Evolutionary conservation across 2,329 filamentous ascomycete species (phyloP), one percentile per base, ranked within the genome.

Genomic region (Botryotinia globosa): DNA sequence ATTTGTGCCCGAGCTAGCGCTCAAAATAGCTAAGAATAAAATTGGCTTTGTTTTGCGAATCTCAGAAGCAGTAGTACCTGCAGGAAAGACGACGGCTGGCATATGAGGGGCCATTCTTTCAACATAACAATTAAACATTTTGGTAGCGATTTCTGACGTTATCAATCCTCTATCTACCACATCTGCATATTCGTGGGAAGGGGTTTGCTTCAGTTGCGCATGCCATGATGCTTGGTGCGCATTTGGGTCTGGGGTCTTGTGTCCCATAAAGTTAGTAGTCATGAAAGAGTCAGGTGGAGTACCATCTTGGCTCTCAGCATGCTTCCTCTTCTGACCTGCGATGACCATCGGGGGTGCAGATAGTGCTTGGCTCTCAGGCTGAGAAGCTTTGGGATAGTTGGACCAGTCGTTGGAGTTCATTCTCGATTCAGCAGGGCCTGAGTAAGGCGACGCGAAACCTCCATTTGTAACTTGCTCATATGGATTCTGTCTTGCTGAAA

Each of bases 1-100:
- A 32, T 84, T 83, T 16, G 87, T 88, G 7, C 89, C 86, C 8
- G 90, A 87, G 14, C 88, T 89, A 0, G 90, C 87, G 75, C 77
- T 78, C 81, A 94, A 87, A 77, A 94, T 84, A 44, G 91, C 85
- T n/a, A 92, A 84, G 78, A 94, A 94, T 14, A 94, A 83, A 3
- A 88, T 85, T 1, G 92, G 92, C 78, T 88, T 90, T 2, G 84
- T 82, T 75, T 83, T 83, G 65, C 90, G 86, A 69, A 92, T 81
- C 72, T 90, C 86, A 18, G 84, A 83, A 8, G 85, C 86, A 4
- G 87, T 87, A 62, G 84, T 86, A 59, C 83, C 83, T 0, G 84
- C 79, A 1, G 88, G 84, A 73, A 92, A 89, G 39, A 91, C 83
- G 29, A 92, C 87, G 2, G 86, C 86, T 0, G 90, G 90, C 69